Conservation (phyloP, 345 rosid genomes). For the Populus pruinosa region DNA sequence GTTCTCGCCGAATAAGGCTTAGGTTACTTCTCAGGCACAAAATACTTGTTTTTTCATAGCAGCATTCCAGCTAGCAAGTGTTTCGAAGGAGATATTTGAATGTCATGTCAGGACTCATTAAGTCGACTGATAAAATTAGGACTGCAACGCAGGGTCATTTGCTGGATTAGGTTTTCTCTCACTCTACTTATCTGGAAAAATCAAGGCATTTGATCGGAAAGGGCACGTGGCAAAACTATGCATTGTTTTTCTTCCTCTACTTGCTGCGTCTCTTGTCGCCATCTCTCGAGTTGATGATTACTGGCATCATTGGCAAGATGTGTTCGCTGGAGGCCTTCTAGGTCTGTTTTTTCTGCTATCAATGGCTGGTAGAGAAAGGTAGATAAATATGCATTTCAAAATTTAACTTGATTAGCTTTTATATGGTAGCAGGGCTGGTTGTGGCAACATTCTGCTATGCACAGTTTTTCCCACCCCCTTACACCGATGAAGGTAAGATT, state of each 20-base stretch:
- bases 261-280: slow-evolving; percentile 68
- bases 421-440: slow-evolving; percentile 14
- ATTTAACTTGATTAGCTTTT: not conserved
- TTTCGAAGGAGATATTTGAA: not conserved
- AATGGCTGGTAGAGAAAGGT: not conserved
- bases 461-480: slow-evolving; percentile 63
- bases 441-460: slow-evolving; percentile 57
- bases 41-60: not conserved
- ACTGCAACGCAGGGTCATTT: slow-evolving; percentile 63
- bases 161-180: slow-evolving; percentile 77
- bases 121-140: not conserved
- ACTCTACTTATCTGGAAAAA: slow-evolving; percentile 67
- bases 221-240: slow-evolving; percentile 85
- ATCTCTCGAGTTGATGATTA: slow-evolving; percentile 85
- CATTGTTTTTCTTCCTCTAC: slow-evolving; percentile 54
- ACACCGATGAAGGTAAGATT: slow-evolving; percentile 42
- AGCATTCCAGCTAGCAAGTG: not conserved
- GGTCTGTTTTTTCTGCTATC: slow-evolving; percentile 29
- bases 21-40: not conserved
- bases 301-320: slow-evolving; percentile 90
- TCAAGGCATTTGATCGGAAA: slow-evolving; percentile 56
- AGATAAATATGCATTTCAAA: not conserved
- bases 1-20: not conserved
- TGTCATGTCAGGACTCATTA: not conserved
- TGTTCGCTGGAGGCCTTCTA: slow-evolving; percentile 69